phyloP scores from a whole-genome alignment of 1,139 yeast genomes.

The Scheffersomyces segobiensis region DNA sequence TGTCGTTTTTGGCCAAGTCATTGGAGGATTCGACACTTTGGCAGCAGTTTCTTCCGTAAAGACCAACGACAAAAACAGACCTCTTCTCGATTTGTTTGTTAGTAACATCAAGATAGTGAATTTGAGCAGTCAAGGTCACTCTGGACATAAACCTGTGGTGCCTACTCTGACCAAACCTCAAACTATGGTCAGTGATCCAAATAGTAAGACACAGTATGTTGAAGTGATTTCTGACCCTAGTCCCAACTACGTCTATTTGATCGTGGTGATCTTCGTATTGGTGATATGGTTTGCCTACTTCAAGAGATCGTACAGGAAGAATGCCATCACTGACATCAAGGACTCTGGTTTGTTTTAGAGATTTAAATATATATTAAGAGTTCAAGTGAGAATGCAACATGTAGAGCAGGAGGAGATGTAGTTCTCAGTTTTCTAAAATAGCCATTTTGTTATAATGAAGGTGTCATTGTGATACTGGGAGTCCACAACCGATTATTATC shows the following conservation, averaged over 20 bases:
- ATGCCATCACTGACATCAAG: conserved; percentile 29
- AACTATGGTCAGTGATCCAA: neutral
- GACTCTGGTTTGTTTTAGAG: conserved; percentile 22
- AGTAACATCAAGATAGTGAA: conserved; percentile 21
- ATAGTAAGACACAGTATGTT: conserved; percentile 2
- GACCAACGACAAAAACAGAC: conserved; percentile 9
- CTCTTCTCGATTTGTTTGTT: conserved; percentile 14
- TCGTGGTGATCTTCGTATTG: conserved; percentile 13
- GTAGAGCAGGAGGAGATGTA: neutral
- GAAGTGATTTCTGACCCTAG: conserved; percentile 4
- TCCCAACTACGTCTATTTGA: conserved; percentile 18
- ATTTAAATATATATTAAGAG: neutral
- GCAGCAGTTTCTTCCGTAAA: conserved; percentile 12
- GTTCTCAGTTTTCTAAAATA: too few relatives aligned
- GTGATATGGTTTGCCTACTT: conserved; percentile 12
- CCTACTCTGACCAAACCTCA: conserved; percentile 1
- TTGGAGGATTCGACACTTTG: conserved; percentile 32
- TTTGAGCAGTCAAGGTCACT: conserved; percentile 6
- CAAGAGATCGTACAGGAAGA: conserved; percentile 22
- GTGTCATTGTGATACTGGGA: neutral
- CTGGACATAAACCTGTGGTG: conserved; percentile 2
- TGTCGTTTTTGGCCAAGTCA: conserved; percentile 57
- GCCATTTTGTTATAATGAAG: neutral
- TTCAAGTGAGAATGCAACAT: neutral
- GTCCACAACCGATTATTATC: neutral